A percentile compares a stretch with the other conserved stretches of the same genome.
Evolutionary conservation across 208 protist species (phyloP).

Genomic region (Leishmania gerbilli): DNA sequence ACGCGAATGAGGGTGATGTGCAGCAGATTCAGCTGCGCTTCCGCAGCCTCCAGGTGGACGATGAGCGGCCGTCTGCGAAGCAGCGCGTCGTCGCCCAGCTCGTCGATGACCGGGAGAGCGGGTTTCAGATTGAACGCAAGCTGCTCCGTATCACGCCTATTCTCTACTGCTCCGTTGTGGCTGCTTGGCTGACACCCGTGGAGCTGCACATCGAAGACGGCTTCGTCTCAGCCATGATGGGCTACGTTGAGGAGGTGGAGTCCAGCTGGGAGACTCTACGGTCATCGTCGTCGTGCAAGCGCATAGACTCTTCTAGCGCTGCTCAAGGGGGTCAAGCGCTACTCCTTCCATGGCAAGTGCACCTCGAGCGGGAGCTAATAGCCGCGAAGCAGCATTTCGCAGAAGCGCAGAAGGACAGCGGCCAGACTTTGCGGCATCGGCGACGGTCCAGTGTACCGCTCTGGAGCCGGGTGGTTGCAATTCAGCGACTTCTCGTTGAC

Average conservation of each 20-base stretch:
- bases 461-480: conserved; percentile 45
- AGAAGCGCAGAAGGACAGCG: background rate
- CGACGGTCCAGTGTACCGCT: conserved; percentile 7
- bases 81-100: conserved; percentile 67
- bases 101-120: conserved; percentile 40
- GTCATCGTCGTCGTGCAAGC: background rate
- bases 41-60: conserved; percentile 64
- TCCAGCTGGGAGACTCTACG: conserved; percentile 21
- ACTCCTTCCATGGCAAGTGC: conserved; percentile 1
- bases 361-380: background rate
- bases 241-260: conserved; percentile 39
- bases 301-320: background rate
- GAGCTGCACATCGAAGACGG: conserved; percentile 79
- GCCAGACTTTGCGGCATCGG: background rate
- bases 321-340: conserved; percentile 8
- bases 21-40: conserved; percentile 56
- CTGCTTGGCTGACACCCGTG: conserved; percentile 38
- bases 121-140: conserved; percentile 46
- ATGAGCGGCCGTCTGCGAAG: conserved; percentile 63
- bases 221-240: conserved; percentile 59
- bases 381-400: background rate
- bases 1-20: conserved; percentile 36
- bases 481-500: conserved; percentile 61
- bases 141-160: conserved; percentile 67
- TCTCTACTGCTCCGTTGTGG: conserved; percentile 48